phyloP scores from a whole-genome alignment of 306 rosid genomes.

The Quercus engelmannii region DNA sequence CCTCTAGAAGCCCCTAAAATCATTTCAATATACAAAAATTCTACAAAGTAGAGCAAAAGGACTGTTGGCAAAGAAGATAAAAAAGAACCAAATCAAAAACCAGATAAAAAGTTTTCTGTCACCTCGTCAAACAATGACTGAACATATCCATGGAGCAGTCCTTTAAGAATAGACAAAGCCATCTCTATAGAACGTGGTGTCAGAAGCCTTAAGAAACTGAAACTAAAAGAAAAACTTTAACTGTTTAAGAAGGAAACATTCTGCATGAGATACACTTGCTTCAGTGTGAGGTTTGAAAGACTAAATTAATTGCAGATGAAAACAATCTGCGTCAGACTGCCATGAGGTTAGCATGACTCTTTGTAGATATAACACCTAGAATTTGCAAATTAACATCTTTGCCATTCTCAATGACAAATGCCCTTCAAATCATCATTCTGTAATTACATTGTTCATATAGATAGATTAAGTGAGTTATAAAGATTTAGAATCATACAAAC shows the following conservation, averaged over 20 bases:
- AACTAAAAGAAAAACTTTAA: neutral
- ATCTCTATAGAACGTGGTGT: constrained; percentile 20
- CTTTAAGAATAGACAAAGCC: constrained; percentile 52
- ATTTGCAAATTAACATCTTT: constrained; percentile 22
- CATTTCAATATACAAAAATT: neutral
- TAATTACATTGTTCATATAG: neutral
- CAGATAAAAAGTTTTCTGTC: neutral
- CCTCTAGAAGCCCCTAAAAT: neutral
- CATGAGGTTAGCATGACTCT: constrained; percentile 28
- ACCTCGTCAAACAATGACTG: constrained; percentile 48
- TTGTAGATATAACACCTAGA: constrained; percentile 14
- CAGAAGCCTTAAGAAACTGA: constrained; percentile 11
- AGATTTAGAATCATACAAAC: neutral
- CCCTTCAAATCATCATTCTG: neutral
- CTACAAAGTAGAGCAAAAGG: neutral
- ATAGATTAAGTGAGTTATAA: neutral
- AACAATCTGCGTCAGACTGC: constrained; percentile 17
- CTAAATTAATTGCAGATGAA: constrained; percentile 10
- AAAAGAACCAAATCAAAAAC: constrained; percentile 1
- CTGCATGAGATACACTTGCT: constrained; percentile 2
- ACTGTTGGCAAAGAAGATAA: neutral
- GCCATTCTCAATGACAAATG: constrained; percentile 20
- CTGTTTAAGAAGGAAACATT: constrained; percentile 17
- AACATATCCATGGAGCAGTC: constrained; percentile 46
- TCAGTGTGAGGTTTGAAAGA: neutral